Evolutionary conservation across 1,284 basidiomycete species (phyloP).

Genomic region (Bondarzewia mesenterica): DNA sequence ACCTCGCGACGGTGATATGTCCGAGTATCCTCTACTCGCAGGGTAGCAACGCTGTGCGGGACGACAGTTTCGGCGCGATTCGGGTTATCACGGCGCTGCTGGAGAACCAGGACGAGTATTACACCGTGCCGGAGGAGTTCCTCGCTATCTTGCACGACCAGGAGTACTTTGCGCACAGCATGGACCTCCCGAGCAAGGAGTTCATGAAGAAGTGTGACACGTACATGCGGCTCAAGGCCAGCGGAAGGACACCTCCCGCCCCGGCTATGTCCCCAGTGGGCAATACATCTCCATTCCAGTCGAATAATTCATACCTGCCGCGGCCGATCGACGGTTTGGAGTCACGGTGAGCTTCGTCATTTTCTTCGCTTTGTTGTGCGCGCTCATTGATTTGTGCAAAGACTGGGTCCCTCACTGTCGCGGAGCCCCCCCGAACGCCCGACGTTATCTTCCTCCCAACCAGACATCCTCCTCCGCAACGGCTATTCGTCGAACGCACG

Average conservation of each 20-base stretch:
- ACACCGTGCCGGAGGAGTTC: slow-evolving; percentile 83
- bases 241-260: slow-evolving; percentile 28
- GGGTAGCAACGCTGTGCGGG: slow-evolving; percentile 79
- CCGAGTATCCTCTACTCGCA: slow-evolving; percentile 92
- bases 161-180: slow-evolving; percentile 74
- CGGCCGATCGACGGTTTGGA: slow-evolving; percentile 11
- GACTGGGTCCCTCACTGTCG: slow-evolving; percentile 19
- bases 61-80: slow-evolving; percentile 92
- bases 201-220: slow-evolving; percentile 87
- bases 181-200: slow-evolving; percentile 83
- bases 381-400: slow-evolving; percentile 6
- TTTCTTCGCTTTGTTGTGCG: not conserved
- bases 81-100: slow-evolving; percentile 79
- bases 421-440: slow-evolving; percentile 30
- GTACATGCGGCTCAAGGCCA: slow-evolving; percentile 49
- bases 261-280: slow-evolving; percentile 28
- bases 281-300: slow-evolving; percentile 22
- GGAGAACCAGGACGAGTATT: slow-evolving; percentile 93
- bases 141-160: slow-evolving; percentile 76
- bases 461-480: slow-evolving; percentile 33
- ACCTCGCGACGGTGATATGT: slow-evolving; percentile 96
- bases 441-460: slow-evolving; percentile 24
- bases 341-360: slow-evolving; percentile 7
- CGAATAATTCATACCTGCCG: slow-evolving; percentile 15
- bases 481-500: slow-evolving; percentile 23